These are phyloP conservation scores for Samsoniella hepiali DNA, from an alignment of 2,329 filamentous ascomycete genomes.

Conservation along the genomic window DNA sequence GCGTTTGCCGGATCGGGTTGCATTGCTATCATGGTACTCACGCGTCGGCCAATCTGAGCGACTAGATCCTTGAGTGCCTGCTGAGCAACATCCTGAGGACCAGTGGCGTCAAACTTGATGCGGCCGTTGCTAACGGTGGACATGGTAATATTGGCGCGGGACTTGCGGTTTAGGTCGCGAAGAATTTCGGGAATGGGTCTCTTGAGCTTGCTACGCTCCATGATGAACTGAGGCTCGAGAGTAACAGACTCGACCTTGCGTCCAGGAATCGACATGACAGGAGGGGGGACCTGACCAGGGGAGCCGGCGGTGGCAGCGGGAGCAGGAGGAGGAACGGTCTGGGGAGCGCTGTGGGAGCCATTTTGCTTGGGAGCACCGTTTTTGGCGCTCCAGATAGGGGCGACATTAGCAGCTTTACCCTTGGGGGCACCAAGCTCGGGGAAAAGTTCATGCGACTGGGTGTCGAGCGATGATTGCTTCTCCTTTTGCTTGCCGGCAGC, in stretches of 20 bases:
- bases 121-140: slow-evolving; percentile 67
- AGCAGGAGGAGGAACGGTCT: slow-evolving; percentile 61
- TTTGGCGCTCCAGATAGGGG: slow-evolving; percentile 76
- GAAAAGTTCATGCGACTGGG: slow-evolving; percentile 86
- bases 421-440: slow-evolving; percentile 76
- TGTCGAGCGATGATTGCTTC: slow-evolving; percentile 59
- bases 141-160: slow-evolving; percentile 80
- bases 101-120: slow-evolving; percentile 79
- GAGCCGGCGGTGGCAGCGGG: slow-evolving; percentile 47
- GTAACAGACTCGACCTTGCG: slow-evolving; percentile 75
- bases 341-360: slow-evolving; percentile 52
- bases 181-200: slow-evolving; percentile 81
- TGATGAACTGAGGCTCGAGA: slow-evolving; percentile 71
- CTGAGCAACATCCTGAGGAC: slow-evolving; percentile 77
- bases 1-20: slow-evolving; percentile 7
- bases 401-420: slow-evolving; percentile 63
- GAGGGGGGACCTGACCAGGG: slow-evolving; percentile 36
- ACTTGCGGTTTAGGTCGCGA: slow-evolving; percentile 88
- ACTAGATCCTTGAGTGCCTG: slow-evolving; percentile 88
- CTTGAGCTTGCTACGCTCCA: slow-evolving; percentile 74
- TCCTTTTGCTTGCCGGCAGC: slow-evolving; percentile 67
- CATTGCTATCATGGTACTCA: background rate
- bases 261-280: slow-evolving; percentile 73
- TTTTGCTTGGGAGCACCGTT: slow-evolving; percentile 53
- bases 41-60: slow-evolving; percentile 72